Percentiles rank a stretch among this genome's conserved stretches.
Evolutionary conservation across 2,329 filamentous ascomycete species (phyloP).

Genomic region (Pseudogymnoascus verrucosus): DNA sequence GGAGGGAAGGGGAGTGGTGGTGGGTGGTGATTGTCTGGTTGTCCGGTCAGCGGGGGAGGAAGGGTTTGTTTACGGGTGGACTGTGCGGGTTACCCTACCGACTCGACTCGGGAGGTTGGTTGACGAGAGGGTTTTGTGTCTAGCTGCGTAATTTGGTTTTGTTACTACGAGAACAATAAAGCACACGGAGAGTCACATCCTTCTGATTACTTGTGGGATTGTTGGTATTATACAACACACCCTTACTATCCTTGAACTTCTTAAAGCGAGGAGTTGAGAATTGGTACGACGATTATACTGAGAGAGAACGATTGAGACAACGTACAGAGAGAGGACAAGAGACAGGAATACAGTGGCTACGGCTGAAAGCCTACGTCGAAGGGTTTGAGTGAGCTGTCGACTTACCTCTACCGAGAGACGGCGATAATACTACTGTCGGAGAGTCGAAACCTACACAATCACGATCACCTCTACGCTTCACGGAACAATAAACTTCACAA

Average conservation of each 20-base stretch:
- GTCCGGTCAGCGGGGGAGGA: neutral
- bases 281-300: neutral
- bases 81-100: neutral
- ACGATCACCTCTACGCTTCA: neutral
- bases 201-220: neutral
- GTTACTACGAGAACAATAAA: neutral
- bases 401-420: neutral
- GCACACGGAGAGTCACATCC: neutral
- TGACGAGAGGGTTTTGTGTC: neutral
- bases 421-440: neutral
- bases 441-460: neutral
- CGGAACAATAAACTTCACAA: neutral
- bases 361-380: neutral
- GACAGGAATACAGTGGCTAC: neutral
- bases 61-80: constrained; percentile 3
- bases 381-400: neutral
- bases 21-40: neutral
- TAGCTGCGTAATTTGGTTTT: neutral
- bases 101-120: no score
- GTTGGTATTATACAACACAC: neutral
- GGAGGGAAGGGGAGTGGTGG: neutral
- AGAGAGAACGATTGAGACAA: neutral
- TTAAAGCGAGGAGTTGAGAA: neutral
- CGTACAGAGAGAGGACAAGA: neutral
- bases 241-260: no score